Base-by-base conservation (phyloP, 169 alveolate species). In the Cryptosporidium muris region DNA sequence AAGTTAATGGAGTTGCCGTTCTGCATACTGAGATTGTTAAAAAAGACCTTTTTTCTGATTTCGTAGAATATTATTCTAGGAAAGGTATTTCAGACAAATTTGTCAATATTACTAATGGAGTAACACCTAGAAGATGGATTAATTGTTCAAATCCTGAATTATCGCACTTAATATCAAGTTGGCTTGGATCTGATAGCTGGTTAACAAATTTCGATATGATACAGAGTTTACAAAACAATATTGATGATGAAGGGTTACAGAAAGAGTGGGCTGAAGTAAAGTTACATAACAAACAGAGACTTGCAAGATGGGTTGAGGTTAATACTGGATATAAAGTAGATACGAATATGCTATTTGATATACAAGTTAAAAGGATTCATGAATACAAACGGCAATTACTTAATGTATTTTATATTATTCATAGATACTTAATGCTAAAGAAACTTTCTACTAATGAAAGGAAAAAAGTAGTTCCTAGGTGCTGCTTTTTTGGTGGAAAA, bases 121-220 rank as follows among this genome's bases (percentile, higher is more conserved):
- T 97, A 25, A 95, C 99, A n/a, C 98, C 98, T 4, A 90, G 98
- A 42, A 92, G 98, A 74, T 96, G 97, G 97, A 92, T 96, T 42
- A 92, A 94, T 81, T 94, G 97, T 85, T 91, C 95, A 38, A 95
- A 95, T 90, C 95, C 95, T 4, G 92, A 94, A 63, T 91, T 96
- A 36, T 90, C 96, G n/a, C 89, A 92, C 12, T 88, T 96, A 47
- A 94, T 94, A 88, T 91, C 95, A 64, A 95, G 91, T 65, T 89
- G 91, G 85, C 65, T 95, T 62, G 95, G 95, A 48, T 92, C 94
- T 11, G 96, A 93, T 82, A 94, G 93, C 36, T 95, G 98, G 97
- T 81, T 95, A 38, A 88, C 93, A 14, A 91, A 95, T 82, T 85
- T 95, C 63, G 91, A 89, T 66, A 74, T 90, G 82, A 82, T 94